Conservation (phyloP, 192 early-diverging fungal genomes). For the Gigaspora rosea region DNA sequence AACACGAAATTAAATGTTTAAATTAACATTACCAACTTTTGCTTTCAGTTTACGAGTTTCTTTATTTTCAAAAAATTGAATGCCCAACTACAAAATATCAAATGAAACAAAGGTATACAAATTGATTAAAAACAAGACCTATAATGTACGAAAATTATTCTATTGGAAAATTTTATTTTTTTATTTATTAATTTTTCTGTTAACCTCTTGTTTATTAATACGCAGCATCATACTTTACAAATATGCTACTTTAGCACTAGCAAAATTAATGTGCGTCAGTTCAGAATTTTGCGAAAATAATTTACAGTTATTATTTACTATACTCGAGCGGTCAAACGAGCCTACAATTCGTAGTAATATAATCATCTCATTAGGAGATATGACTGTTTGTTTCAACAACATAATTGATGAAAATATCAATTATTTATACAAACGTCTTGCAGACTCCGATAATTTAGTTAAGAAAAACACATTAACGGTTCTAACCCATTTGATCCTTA, state of each 20-base stretch:
- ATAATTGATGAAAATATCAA: slow-evolving; percentile 96
- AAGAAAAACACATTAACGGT: slow-evolving; percentile 99
- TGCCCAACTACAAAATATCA: too few relatives aligned
- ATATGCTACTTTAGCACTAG: slow-evolving; percentile 83
- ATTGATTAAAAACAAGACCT: slow-evolving; percentile 82
- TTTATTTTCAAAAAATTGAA: too few relatives aligned
- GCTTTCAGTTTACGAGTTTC: too few relatives aligned
- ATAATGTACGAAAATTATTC: slow-evolving; percentile 57
- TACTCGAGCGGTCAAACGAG: slow-evolving; percentile 81
- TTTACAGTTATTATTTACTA: slow-evolving; percentile 86
- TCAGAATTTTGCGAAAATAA: slow-evolving; percentile 93
- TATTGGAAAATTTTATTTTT: background rate
- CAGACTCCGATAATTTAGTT: slow-evolving; percentile 77
- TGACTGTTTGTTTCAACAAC: slow-evolving; percentile 96
- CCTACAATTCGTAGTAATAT: slow-evolving; percentile 91
- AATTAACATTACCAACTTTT: too few relatives aligned
- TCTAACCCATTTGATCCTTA: slow-evolving; percentile 93
- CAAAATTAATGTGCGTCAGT: slow-evolving; percentile 97
- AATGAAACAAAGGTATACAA: too few relatives aligned
- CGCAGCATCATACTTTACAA: slow-evolving; percentile 82
- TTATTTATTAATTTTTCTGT: background rate
- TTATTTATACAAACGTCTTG: slow-evolving; percentile 90
- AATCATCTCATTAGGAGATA: slow-evolving; percentile 96
- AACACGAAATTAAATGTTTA: too few relatives aligned
- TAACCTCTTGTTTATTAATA: slow-evolving; percentile 20